phyloP scores from a whole-genome alignment of 495 filamentous ascomycete genomes.

The Elasticomyces elasticus region DNA sequence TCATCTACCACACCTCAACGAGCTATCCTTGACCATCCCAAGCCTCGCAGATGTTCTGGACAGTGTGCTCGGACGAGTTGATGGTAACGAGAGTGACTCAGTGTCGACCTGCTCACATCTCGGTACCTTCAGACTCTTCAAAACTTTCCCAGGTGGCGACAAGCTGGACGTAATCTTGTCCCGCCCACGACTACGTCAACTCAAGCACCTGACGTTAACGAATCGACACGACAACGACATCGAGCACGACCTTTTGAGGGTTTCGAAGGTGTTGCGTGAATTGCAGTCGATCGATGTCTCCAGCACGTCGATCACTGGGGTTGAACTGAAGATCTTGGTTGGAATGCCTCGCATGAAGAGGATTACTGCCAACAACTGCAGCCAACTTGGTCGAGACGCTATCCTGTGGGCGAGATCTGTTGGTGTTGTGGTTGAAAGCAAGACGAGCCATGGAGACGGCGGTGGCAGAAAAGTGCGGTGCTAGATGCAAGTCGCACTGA shows the following conservation, averaged over 20 bases:
- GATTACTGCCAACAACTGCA: constrained; percentile 24
- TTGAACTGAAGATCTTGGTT: constrained; percentile 26
- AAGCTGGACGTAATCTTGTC: not conserved
- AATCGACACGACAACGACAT: not conserved
- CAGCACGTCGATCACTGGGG: constrained; percentile 24
- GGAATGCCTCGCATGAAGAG: not conserved
- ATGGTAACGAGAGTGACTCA: not conserved
- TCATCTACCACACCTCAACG: not conserved
- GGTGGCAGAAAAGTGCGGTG: constrained; percentile 9
- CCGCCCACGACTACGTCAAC: not conserved
- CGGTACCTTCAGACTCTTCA: not conserved
- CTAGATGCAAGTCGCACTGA: too few relatives aligned
- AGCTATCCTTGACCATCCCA: not conserved
- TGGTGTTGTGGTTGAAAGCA: constrained; percentile 16
- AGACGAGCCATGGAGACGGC: not conserved
- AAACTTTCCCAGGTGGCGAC: not conserved
- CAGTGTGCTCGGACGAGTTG: not conserved
- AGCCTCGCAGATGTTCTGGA: not conserved
- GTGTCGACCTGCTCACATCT: too few relatives aligned
- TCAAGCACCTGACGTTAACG: not conserved
- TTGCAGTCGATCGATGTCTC: constrained; percentile 14
- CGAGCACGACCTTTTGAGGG: not conserved
- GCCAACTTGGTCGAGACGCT: constrained; percentile 24
- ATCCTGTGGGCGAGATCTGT: constrained; percentile 25
- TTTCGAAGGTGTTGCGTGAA: not conserved